Conservation (phyloP, 2,329 filamentous ascomycete genomes). For the Fonsecaea multimorphosa region DNA sequence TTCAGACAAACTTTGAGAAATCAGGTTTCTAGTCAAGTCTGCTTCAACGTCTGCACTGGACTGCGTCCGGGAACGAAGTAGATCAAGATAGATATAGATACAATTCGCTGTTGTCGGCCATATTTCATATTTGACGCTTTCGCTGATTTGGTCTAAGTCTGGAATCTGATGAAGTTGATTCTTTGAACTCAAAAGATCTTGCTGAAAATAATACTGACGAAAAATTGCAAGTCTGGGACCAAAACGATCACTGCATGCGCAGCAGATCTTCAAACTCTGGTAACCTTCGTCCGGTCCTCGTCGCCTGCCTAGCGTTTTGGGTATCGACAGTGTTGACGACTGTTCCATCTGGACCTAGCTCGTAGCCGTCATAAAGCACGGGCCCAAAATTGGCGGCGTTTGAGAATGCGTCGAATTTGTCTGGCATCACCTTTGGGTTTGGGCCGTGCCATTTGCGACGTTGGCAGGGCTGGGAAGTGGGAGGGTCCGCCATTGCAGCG, state of each 20-base stretch:
- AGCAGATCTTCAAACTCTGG: slow-evolving; percentile 9
- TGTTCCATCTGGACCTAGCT: slow-evolving; percentile 10
- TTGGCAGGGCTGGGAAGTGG: background rate
- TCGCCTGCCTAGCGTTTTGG: background rate
- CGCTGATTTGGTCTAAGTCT: background rate
- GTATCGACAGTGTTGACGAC: background rate
- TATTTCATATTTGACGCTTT: background rate
- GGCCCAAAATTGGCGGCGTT: slow-evolving; percentile 1
- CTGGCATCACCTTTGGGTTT: background rate
- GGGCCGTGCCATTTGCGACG: slow-evolving; percentile 2
- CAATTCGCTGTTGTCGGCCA: background rate
- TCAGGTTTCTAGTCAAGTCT: background rate
- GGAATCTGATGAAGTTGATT: background rate
- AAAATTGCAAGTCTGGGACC: background rate
- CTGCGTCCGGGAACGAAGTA: background rate
- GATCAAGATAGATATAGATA: slow-evolving; percentile 10
- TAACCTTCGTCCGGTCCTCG: background rate
- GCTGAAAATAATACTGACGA: background rate
- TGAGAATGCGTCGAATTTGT: slow-evolving; percentile 32
- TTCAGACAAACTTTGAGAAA: background rate
- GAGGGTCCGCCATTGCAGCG: background rate
- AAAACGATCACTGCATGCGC: background rate
- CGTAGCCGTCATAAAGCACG: slow-evolving; percentile 23
- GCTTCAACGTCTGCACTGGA: background rate
- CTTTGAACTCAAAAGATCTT: background rate